Evolutionary conservation across 2,329 filamentous ascomycete species (phyloP), one percentile per base, ranked within the genome.

Genomic region (Clonostachys rhizophaga): DNA sequence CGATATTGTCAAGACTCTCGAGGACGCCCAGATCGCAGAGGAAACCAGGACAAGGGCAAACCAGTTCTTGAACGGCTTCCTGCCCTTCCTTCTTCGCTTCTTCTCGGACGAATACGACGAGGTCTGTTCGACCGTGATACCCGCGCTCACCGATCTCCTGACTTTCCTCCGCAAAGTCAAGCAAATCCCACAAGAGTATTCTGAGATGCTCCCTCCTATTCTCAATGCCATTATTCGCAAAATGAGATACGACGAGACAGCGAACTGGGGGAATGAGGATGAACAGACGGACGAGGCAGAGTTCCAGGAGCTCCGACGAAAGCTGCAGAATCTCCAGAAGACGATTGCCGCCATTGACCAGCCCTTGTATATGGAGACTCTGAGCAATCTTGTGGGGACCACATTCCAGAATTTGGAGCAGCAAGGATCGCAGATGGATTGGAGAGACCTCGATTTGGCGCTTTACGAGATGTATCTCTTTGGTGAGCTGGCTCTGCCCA

Each of bases 41-140:
- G 76, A 83, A 40, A 85, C 83, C 24, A 84, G 82, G 56, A 76
- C 79, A 42, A 87, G 84, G 57, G 92, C 94, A 44, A 90, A 94
- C 56, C 84, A 87, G 56, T 80, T 95, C 50, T 75, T 97, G 46
- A 87, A 87, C 60, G 80, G 82, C 39, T 97, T 97, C 64, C 74
- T 96, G 30, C 90, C 91, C 1, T 86, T 91, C 55, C 78, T 97
- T 12, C 75, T 99, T 44, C 88, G 92, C 37, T 96, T 96, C 74
- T 96, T 99, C 69, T 88, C 91, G 20, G 94, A 99, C 66, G 91
- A 99, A 63, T 99, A 95, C 65, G 94, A 99, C 66, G 94, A 99
- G 70, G 86, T 99, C 55, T 97, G 94, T 74, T 95, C 91, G 35
- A 94, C 90, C 12, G 90, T 97, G 49, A 95, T 99, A 51, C 89